Evolutionary conservation across 805 yeast genomes (phyloP), one percentile per base, ranked within the genome.

Genomic region (Suhomyces emberorum): DNA sequence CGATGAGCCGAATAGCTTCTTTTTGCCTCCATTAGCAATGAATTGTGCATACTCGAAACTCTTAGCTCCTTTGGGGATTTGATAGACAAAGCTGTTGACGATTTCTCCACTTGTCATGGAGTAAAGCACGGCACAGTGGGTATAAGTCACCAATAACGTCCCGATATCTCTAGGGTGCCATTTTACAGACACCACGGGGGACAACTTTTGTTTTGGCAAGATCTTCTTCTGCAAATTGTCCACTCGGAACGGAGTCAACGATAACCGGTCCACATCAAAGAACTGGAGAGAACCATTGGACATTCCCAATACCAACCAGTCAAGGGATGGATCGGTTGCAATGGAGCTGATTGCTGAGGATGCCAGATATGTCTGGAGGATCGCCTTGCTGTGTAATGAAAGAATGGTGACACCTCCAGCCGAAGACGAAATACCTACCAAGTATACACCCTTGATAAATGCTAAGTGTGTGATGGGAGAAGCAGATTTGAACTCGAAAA

Each of bases 151-250:
- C 44, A 93, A 68, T 2, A 93, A 41, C 0, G 83, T 70, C 0
- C 95, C 91, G 6, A 88, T 69, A 55, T 93, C 97, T 44, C 97
- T 72, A 4, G 99, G 98, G 52, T 87, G 93, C 74, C 95, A 72
- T 43, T 78, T 77, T 3, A 93, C 59, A 0, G 81, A 67, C 1
- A 76, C 54, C 1, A 88, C 93, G 1, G 85, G 79, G 0, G 88
- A 79, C 42, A 74, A 45, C 12, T 73, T 69, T 27, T 75, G 79
- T 34, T 72, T 71, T 0, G 86, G 80, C 29, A 81, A 62, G 3
- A 77, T 66, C 30, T 42, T 55, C 42, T 76, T 76, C 53, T 88
- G 96, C 21, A 85, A 65, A 52, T 85, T 86, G 35, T 77, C 83
- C 16, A 93, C 66, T 36, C 80, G 72, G 40, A 77, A 70, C 2